phyloP scores from a whole-genome alignment of 1,284 basidiomycete genomes.

The Cyathus olla region DNA sequence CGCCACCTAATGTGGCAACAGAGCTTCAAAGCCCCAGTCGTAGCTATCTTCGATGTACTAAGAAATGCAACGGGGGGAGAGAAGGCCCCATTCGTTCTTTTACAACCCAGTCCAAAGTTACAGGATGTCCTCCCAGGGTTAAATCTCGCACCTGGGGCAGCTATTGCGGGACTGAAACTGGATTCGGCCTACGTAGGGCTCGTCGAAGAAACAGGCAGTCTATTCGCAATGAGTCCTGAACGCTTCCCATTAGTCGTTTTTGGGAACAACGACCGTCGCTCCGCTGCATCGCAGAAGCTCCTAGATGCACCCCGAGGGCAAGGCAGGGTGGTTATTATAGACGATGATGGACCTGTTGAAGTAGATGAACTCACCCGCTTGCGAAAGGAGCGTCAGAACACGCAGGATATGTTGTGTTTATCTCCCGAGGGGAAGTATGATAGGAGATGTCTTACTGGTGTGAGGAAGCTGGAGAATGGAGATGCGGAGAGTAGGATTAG shows the following conservation, averaged over 20 bases:
- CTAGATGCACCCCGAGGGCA: background rate
- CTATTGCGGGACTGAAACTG: conserved; percentile 48
- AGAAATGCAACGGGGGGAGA: conserved; percentile 25
- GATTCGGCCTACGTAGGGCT: conserved; percentile 80
- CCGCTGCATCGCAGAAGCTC: background rate
- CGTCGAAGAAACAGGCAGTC: conserved; percentile 74
- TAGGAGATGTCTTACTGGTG: conserved; percentile 70
- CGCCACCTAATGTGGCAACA: conserved; percentile 62
- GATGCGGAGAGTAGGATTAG: conserved; percentile 49
- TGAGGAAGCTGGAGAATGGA: conserved; percentile 59
- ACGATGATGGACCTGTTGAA: conserved; percentile 3
- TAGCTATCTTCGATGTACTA: conserved; percentile 85
- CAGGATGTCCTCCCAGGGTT: conserved; percentile 66
- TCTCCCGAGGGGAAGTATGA: conserved; percentile 38
- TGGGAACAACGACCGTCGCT: conserved; percentile 32
- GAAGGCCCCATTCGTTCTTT: conserved; percentile 71
- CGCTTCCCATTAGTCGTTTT: conserved; percentile 84
- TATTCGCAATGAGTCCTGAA: conserved; percentile 83
- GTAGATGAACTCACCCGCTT: conserved; percentile 7
- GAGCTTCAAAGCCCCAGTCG: conserved; percentile 70
- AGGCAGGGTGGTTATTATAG: conserved; percentile 1
- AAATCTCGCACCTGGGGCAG: conserved; percentile 49
- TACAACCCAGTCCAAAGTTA: conserved; percentile 81
- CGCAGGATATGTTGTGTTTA: conserved; percentile 2
- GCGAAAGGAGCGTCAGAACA: background rate